These are phyloP conservation scores for Trichoderma guizhouense DNA, from an alignment of 2,329 filamentous ascomycete species.

Conservation along the genomic window DNA sequence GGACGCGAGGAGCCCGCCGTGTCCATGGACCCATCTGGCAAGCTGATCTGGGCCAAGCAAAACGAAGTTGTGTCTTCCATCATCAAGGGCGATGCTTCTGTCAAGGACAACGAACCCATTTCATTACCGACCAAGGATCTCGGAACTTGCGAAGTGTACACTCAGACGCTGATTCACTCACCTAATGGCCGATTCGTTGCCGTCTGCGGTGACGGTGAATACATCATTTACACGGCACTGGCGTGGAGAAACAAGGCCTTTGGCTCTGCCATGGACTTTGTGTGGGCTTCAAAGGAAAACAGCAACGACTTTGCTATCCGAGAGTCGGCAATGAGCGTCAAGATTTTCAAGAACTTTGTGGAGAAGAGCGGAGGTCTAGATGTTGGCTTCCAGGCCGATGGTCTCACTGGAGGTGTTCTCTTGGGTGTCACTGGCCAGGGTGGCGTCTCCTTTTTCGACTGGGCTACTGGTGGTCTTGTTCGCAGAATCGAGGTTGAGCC, in stretches of 20 bases:
- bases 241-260: slow-evolving; percentile 98
- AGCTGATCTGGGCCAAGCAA: slow-evolving; percentile 93
- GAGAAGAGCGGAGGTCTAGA: slow-evolving; percentile 87
- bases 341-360: slow-evolving; percentile 96
- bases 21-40: slow-evolving; percentile 94
- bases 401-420: slow-evolving; percentile 81
- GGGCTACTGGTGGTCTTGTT: slow-evolving; percentile 84
- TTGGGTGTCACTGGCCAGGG: slow-evolving; percentile 94
- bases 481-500: slow-evolving; percentile 83
- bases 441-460: slow-evolving; percentile 94
- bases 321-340: slow-evolving; percentile 89
- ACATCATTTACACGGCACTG: slow-evolving; percentile 96
- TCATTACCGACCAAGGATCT: slow-evolving; percentile 88
- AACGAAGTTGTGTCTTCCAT: slow-evolving; percentile 93
- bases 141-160: slow-evolving; percentile 94
- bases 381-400: slow-evolving; percentile 92
- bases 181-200: slow-evolving; percentile 85
- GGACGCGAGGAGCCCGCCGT: slow-evolving; percentile 95
- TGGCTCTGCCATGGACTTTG: slow-evolving; percentile 91
- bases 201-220: slow-evolving; percentile 90
- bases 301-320: slow-evolving; percentile 98
- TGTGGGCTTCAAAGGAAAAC: slow-evolving; percentile 95
- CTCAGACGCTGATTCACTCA: slow-evolving; percentile 91
- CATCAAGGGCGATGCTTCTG: slow-evolving; percentile 77
- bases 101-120: slow-evolving; percentile 89